Percentiles rank a stretch among this genome's conserved stretches.
These are phyloP conservation scores for Saprolegnia parasitica DNA, from an alignment of 352 stramenopile genomes.

Conservation along the genomic window DNA sequence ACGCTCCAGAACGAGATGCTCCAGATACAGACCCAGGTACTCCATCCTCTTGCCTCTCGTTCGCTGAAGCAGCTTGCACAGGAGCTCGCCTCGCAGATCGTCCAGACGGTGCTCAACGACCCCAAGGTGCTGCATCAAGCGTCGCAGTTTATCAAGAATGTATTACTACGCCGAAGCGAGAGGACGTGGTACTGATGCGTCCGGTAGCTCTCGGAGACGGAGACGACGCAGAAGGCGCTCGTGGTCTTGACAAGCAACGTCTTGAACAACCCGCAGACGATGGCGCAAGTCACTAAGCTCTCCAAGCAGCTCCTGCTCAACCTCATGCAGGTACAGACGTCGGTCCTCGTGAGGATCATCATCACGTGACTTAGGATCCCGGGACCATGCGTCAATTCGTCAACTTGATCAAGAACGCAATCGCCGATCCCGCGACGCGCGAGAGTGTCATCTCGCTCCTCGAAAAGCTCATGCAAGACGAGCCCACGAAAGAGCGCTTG, in stretches of 20 bases:
- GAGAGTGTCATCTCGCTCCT: conserved; percentile 50
- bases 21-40: conserved; percentile 49
- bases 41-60: background rate
- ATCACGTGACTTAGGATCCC: conserved; percentile 46
- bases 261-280: conserved; percentile 22
- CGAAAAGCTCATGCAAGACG: conserved; percentile 59
- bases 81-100: conserved; percentile 77
- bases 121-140: conserved; percentile 77
- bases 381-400: conserved; percentile 56
- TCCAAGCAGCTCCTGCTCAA: conserved; percentile 27
- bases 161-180: conserved; percentile 30
- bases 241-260: conserved; percentile 16
- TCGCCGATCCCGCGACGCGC: conserved; percentile 47
- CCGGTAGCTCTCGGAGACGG: conserved; percentile 61
- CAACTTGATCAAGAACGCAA: conserved; percentile 43
- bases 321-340: conserved; percentile 13
- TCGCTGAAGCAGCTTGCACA: background rate
- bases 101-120: conserved; percentile 83
- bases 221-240: conserved; percentile 53
- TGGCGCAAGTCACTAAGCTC: conserved; percentile 21
- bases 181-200: conserved; percentile 13
- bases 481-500: conserved; percentile 47
- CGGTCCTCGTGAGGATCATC: conserved; percentile 34
- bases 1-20: conserved; percentile 83
- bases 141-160: conserved; percentile 63